A percentile compares a stretch with the other conserved stretches of the same genome.
These are phyloP conservation scores for Hibiscus tridactylites DNA, from an alignment of 345 rosid species.

Conservation along the genomic window DNA sequence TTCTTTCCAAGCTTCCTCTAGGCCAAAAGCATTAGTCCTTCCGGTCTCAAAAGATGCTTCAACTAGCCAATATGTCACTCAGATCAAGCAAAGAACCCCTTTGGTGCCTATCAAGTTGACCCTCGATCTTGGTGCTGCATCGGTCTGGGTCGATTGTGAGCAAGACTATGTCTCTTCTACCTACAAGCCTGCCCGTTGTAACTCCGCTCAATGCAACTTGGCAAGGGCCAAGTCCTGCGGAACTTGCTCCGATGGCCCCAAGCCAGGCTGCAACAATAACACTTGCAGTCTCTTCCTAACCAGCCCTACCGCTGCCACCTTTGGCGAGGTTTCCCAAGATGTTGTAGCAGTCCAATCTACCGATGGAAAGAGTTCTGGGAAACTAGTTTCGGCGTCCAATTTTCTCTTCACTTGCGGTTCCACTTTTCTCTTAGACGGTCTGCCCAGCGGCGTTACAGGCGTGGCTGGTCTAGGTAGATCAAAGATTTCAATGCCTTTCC, in stretches of 20 bases:
- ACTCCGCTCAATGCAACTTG: conserved; percentile 50
- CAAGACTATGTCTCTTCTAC: conserved; percentile 47
- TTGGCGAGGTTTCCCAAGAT: conserved; percentile 52
- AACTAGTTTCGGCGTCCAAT: conserved; percentile 22
- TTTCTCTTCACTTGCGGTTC: conserved; percentile 42
- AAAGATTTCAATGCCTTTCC: conserved; percentile 38
- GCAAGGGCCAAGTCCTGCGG: conserved; percentile 43
- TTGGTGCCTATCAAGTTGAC: not conserved
- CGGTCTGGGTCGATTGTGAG: conserved; percentile 13
- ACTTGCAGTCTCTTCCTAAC: conserved; percentile 42
- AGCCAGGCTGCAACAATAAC: conserved; percentile 70
- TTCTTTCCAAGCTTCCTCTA: not conserved
- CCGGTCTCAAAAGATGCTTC: not conserved
- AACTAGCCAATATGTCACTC: too few relatives aligned
- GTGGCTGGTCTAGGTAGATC: conserved; percentile 62
- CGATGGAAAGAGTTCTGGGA: conserved; percentile 54
- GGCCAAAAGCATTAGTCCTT: conserved; percentile 10
- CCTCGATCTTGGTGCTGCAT: not conserved
- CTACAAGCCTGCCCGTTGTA: conserved; percentile 37
- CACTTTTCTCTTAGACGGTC: conserved; percentile 34
- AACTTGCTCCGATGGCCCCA: conserved; percentile 33
- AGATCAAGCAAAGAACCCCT: not conserved
- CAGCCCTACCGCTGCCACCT: conserved; percentile 32
- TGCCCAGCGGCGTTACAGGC: conserved; percentile 38
- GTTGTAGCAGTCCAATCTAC: conserved; percentile 49